Evolutionary conservation across 2,329 filamentous ascomycete species (phyloP).

Genomic region (Biscogniauxia marginata): DNA sequence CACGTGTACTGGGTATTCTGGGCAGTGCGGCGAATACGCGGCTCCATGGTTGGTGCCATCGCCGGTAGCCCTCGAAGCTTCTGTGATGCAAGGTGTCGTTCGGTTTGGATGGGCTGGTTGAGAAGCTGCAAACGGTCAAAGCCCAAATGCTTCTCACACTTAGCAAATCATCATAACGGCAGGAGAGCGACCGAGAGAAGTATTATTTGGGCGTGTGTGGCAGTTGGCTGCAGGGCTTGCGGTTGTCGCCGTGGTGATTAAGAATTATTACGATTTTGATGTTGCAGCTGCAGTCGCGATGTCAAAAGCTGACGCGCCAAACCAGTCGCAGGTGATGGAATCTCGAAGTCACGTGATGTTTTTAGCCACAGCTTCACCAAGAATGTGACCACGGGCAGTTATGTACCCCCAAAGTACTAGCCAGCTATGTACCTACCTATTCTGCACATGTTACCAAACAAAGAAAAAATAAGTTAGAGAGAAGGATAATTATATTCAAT

Average conservation of each 20-base stretch:
- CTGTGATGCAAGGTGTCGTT: neutral
- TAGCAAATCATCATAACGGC: neutral
- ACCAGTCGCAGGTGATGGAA: slow-evolving; percentile 1
- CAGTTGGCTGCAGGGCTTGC: too few relatives aligned
- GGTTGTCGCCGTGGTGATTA: neutral
- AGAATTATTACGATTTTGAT: neutral
- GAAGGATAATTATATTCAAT: too few relatives aligned
- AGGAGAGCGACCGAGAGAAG: too few relatives aligned
- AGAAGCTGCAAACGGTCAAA: neutral
- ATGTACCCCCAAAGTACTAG: too few relatives aligned
- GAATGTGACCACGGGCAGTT: slow-evolving; percentile 1
- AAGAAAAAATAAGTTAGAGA: too few relatives aligned
- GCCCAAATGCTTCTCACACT: neutral
- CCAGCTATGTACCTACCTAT: too few relatives aligned
- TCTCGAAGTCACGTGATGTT: slow-evolving; percentile 16
- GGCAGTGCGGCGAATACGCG: slow-evolving; percentile 36
- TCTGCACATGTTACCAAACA: too few relatives aligned
- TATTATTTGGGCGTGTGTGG: too few relatives aligned
- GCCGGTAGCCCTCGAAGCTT: neutral
- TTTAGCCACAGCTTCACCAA: neutral
- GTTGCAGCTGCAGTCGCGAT: slow-evolving; percentile 14
- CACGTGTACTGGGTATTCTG: slow-evolving; percentile 39
- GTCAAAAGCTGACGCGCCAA: slow-evolving; percentile 12
- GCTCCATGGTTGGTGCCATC: slow-evolving; percentile 29
- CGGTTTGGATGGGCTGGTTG: neutral